Percentiles rank a stretch among this genome's conserved stretches.
phyloP scores from a whole-genome alignment of 805 yeast genomes.

The Yamadazyma akitaensis region DNA sequence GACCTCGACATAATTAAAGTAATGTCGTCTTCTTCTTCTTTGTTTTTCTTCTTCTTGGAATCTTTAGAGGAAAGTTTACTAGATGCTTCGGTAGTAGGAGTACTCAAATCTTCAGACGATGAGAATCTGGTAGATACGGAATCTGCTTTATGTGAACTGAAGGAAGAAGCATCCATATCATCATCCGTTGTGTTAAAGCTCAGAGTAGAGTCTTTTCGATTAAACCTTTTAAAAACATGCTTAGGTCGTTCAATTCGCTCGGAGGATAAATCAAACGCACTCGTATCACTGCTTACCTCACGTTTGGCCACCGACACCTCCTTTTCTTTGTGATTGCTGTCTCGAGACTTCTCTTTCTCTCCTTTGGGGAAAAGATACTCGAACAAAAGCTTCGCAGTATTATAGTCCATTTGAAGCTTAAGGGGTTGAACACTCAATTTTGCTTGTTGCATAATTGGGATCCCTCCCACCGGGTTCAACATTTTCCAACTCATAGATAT shows the following conservation, averaged over 20 bases:
- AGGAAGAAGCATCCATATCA: constrained; percentile 8
- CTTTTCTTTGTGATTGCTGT: not conserved
- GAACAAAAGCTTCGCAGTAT: constrained; percentile 59
- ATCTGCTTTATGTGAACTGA: constrained; percentile 7
- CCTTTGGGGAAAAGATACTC: constrained; percentile 68
- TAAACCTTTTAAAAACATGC: constrained; percentile 11
- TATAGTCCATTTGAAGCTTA: constrained; percentile 68
- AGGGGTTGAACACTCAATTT: constrained; percentile 62
- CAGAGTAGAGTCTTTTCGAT: not conserved
- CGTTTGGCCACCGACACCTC: not conserved
- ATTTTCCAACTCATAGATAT: constrained; percentile 60
- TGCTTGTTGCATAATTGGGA: constrained; percentile 68
- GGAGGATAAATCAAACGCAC: constrained; percentile 7
- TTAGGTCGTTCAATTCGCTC: constrained; percentile 11
- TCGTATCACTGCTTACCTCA: constrained; percentile 7
- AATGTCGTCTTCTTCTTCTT: constrained; percentile 31
- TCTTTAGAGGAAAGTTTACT: not conserved
- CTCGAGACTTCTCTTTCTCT: constrained; percentile 10
- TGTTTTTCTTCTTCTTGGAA: constrained; percentile 6
- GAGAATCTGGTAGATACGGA: constrained; percentile 13
- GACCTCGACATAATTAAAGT: constrained; percentile 42
- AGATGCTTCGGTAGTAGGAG: constrained; percentile 3
- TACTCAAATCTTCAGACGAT: constrained; percentile 11
- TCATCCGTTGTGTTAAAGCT: constrained; percentile 5
- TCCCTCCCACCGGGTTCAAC: constrained; percentile 87